Percentiles rank a stretch among this genome's conserved stretches.
Evolutionary conservation across 345 rosid species (phyloP).

Genomic region (Arabis alpina): DNA sequence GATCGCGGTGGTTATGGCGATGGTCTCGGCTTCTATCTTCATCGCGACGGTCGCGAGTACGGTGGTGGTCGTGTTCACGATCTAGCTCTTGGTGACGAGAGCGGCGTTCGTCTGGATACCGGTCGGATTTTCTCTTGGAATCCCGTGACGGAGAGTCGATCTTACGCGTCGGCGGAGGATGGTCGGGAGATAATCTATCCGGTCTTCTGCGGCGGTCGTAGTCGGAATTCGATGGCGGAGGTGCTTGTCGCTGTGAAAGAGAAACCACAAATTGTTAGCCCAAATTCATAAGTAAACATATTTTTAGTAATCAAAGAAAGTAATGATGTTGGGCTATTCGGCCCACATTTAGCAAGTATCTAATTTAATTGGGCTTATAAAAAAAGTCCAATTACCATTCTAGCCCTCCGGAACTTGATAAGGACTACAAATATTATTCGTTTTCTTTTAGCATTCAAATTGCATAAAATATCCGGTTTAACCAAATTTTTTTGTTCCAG

Average conservation of each 20-base stretch:
- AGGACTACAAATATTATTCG: too few species aligned
- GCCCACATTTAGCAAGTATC: constrained; percentile 46
- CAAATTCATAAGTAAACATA: neutral
- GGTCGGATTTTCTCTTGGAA: constrained; percentile 67
- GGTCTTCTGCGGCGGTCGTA: constrained; percentile 54
- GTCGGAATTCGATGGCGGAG: constrained; percentile 48
- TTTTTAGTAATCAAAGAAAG: too few species aligned
- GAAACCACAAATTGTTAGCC: constrained; percentile 35
- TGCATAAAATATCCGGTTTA: neutral
- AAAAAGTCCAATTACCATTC: neutral
- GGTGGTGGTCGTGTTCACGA: constrained; percentile 49
- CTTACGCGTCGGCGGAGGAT: constrained; percentile 45
- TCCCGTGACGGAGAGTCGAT: constrained; percentile 58
- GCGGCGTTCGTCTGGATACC: constrained; percentile 45
- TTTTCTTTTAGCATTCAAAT: neutral
- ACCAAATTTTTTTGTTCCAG: neutral
- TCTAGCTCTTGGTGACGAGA: constrained; percentile 48
- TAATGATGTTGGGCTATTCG: neutral
- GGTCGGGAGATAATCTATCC: constrained; percentile 55
- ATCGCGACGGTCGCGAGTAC: constrained; percentile 42
- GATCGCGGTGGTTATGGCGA: constrained; percentile 46
- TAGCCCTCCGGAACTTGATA: too few species aligned
- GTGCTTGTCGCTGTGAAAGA: constrained; percentile 37
- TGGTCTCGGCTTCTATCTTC: constrained; percentile 45
- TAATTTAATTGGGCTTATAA: constrained; percentile 39